Conservation (phyloP, 1,284 basidiomycete genomes). For the Cutaneotrichosporon cutaneum region DNA sequence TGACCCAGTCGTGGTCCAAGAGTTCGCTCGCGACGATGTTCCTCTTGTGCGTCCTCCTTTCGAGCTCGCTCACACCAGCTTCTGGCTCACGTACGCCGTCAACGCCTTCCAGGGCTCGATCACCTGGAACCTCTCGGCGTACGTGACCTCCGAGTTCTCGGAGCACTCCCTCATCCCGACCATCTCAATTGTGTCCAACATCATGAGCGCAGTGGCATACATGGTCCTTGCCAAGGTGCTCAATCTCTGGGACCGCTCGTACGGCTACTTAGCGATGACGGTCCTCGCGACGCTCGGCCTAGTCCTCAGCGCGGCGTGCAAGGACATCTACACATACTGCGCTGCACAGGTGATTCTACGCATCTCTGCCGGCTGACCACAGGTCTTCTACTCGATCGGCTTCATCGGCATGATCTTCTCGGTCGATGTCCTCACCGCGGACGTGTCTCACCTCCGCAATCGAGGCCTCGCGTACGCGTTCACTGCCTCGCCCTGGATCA, state of each 20-base stretch:
- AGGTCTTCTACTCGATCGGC: slow-evolving; percentile 47
- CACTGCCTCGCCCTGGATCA: slow-evolving; percentile 52
- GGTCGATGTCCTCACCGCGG: slow-evolving; percentile 53
- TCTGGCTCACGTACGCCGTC: slow-evolving; percentile 42
- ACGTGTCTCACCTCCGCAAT: slow-evolving; percentile 49
- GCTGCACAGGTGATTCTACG: slow-evolving; percentile 34
- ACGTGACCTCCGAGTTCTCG: slow-evolving; percentile 36
- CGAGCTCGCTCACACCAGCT: slow-evolving; percentile 23
- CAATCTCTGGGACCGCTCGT: slow-evolving; percentile 41
- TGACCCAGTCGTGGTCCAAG: slow-evolving; percentile 40
- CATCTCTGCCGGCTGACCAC: not conserved
- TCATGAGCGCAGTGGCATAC: slow-evolving; percentile 40
- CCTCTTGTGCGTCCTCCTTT: slow-evolving; percentile 30
- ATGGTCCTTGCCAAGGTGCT: slow-evolving; percentile 42
- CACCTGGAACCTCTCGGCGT: slow-evolving; percentile 40
- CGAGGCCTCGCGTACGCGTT: slow-evolving; percentile 53
- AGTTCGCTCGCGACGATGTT: slow-evolving; percentile 33
- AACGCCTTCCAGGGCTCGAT: slow-evolving; percentile 45
- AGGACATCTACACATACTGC: slow-evolving; percentile 39
- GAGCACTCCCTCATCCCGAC: slow-evolving; percentile 44
- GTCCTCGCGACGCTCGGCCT: slow-evolving; percentile 39
- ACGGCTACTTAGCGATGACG: slow-evolving; percentile 36
- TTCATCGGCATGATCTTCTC: slow-evolving; percentile 50
- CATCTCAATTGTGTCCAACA: slow-evolving; percentile 41
- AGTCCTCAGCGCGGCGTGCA: slow-evolving; percentile 43